These are phyloP conservation scores for Populus euphratica DNA, from an alignment of 345 rosid genomes.

Conservation along the genomic window DNA sequence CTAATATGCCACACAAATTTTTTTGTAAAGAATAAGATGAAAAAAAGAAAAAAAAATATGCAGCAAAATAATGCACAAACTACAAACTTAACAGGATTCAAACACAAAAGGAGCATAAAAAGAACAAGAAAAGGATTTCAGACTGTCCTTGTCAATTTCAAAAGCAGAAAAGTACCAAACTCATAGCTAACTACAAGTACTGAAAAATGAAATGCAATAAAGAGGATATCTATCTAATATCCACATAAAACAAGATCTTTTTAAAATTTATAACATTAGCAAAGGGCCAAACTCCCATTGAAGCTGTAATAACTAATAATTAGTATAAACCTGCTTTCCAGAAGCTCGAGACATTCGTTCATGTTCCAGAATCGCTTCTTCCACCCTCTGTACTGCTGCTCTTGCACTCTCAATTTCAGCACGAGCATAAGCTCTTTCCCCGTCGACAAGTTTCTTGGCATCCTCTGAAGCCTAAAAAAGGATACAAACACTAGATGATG, in stretches of 20 bases:
- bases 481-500: neutral
- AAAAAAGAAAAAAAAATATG: neutral
- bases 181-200: neutral
- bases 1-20: constrained; percentile 36
- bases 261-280: neutral
- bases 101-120: neutral
- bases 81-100: constrained; percentile 8
- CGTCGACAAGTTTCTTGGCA: constrained; percentile 90
- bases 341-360: constrained; percentile 72
- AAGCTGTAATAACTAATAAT: neutral
- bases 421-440: constrained; percentile 94
- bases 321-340: constrained; percentile 54
- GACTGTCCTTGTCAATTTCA: neutral
- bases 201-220: neutral
- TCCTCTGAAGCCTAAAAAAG: constrained; percentile 80
- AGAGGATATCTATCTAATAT: neutral
- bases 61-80: constrained; percentile 6
- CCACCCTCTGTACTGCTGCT: constrained; percentile 95
- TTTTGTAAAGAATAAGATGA: neutral
- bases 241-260: neutral
- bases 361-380: constrained; percentile 85
- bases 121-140: neutral
- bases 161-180: neutral
- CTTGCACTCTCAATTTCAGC: constrained; percentile 94
- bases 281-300: neutral